Evolutionary conservation across 306 rosid species (phyloP), one percentile per base, ranked within the genome.

Genomic region (Erythrophleum fordii): DNA sequence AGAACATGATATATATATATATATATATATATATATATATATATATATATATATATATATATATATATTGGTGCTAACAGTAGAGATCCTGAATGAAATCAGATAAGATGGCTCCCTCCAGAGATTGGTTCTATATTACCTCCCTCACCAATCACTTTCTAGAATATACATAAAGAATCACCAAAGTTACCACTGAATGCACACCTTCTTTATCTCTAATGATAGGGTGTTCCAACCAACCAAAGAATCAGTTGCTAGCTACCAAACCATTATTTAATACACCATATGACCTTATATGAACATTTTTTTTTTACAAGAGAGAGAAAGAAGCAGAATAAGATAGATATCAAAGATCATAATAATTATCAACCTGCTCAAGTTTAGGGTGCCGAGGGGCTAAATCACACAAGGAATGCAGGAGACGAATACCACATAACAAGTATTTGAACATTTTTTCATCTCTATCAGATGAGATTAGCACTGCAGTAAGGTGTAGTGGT

Each of bases 381-480:
- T 89, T 93, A 78, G 95, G 60, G 87, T 90, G 87, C 65, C 95
- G 92, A 81, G 91, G 87, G 31, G 99, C 93, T 86, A 95, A 88
- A 79, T 95, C 99, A 77, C 91, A 95, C 82, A 91, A 85, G 86
- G 99, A 89, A 83, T 95, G 97, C 88, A 95, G 83, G 49, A 95
- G 92, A 66, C 97, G 93, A 80, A 90, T 81, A 39, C 97, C 97
- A 81, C 91, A 77, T 75, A 89, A 79, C 80, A 93, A 84, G 91
- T 93, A 91, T 80, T 76, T 93, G 83, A 83, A 88, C 77, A 74
- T 31, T 39, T 85, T 85, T 79, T 89, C 99, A 72, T 89, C 85
- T 83, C 83, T 88, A 28, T 87, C 81, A 66, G 94, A 66, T 65
- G 95, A 83, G 64, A 91, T 85, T 51, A 93, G 83, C 73, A 84